Base-by-base conservation (phyloP, 441 rosid species). In the Populus hybrid region DNA sequence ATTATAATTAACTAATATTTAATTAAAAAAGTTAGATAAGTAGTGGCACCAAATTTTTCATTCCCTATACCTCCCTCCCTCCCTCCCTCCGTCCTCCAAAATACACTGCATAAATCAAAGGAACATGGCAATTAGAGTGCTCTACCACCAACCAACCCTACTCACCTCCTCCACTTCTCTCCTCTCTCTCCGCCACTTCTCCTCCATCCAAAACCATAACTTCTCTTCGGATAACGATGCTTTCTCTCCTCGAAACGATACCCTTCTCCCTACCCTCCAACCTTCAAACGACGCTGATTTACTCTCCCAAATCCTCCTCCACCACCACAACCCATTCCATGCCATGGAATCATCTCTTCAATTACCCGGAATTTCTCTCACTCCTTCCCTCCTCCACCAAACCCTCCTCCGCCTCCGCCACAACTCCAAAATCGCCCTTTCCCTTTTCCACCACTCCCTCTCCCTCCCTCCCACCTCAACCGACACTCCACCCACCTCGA, bases 391-490 rank as follows among this genome's bases (percentile, higher is more conserved):
- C 79, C 84, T 94, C 79, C 70, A 92, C 86, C 96, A 96, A 79
- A 94, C 92, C 24, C 97, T 96, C 79, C 94, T 96, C 83, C 97
- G 99, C 34, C 92, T 96, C 87, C 91, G 83, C 32, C 92, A 94
- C 85, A 83, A 83, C 71, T 94, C 98, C 84, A 94, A 94, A 67
- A 82, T 94, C 36, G 91, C 99, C 73, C 87, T 95, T 40, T 69
- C 98, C 59, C 85, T 95, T 80, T 95, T 95, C 90, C 89, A 89
- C 36, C 85, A 85, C 79, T 75, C 90, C 67, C 88, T 87, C 72
- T 89, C 94, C 70, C 84, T 87, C 73, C 98, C 98, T n/a, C 68
- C 89, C 72, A 35, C 81, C 46, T 50, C 57, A 14, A 50, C 57
- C 57, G 57, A 50, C 57, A 50, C 57, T 50, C 19, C 57, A 50